Evolutionary conservation across 176 grass and related monocot species (phyloP).

Genomic region (Urochloa ruziziensis): DNA sequence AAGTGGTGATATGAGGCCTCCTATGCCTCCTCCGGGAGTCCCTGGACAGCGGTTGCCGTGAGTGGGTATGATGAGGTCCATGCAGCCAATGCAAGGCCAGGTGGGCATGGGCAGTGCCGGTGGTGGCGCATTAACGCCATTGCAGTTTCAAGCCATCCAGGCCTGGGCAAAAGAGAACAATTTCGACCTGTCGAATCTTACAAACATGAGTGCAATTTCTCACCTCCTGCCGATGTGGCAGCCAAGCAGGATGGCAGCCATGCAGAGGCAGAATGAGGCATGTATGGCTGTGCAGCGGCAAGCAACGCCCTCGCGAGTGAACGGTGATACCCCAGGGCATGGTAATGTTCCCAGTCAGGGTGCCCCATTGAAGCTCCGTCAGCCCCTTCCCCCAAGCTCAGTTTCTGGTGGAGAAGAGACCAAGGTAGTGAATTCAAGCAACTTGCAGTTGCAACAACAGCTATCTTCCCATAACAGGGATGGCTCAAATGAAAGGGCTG

Average conservation of each 20-base stretch:
- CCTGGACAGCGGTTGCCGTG: constrained; percentile 46
- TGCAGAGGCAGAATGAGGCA: constrained; percentile 68
- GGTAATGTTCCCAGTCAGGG: constrained; percentile 44
- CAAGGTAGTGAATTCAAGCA: constrained; percentile 53
- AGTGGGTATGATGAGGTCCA: constrained; percentile 45
- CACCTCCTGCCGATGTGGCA: constrained; percentile 77
- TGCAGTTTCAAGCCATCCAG: constrained; percentile 83
- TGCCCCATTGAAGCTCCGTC: constrained; percentile 50
- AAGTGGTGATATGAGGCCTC: constrained; percentile 68
- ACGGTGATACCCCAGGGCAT: constrained; percentile 55
- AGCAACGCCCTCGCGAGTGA: constrained; percentile 52
- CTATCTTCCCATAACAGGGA: constrained; percentile 45
- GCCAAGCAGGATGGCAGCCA: constrained; percentile 49
- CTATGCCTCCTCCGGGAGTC: constrained; percentile 36
- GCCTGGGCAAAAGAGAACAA: constrained; percentile 89
- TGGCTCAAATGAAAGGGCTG: constrained; percentile 38
- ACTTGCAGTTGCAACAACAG: constrained; percentile 68
- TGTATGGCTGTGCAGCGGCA: constrained; percentile 52
- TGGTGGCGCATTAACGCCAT: constrained; percentile 50
- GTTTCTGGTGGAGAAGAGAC: constrained; percentile 51
- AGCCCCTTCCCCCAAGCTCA: constrained; percentile 42
- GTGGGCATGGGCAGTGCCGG: constrained; percentile 19
- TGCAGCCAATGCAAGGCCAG: constrained; percentile 47
- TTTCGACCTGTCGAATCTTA: constrained; percentile 81
- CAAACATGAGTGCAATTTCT: constrained; percentile 71